Percentiles rank a stretch among this genome's conserved stretches.
Conservation (phyloP, 805 yeast genomes). For the Suhomyces tanzawaensis region DNA sequence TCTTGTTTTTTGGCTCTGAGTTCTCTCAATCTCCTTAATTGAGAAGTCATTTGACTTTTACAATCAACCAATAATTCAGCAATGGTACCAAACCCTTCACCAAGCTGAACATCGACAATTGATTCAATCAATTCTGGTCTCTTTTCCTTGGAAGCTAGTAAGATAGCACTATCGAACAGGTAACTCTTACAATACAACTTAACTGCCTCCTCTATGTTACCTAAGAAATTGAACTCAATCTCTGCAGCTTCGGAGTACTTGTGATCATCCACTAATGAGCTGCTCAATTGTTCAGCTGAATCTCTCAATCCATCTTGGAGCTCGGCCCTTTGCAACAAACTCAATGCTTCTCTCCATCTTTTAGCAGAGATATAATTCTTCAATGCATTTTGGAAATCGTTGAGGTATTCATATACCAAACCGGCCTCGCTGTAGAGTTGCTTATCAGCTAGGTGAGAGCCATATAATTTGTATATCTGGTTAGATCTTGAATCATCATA, state of each 20-base stretch:
- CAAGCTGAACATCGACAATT: conserved; percentile 68
- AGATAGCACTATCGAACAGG: conserved; percentile 70
- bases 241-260: conserved; percentile 78
- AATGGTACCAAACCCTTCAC: conserved; percentile 83
- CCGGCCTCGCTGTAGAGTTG: conserved; percentile 76
- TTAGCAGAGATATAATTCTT: conserved; percentile 67
- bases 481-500: conserved; percentile 54
- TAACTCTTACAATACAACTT: conserved; percentile 71
- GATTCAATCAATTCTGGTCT: conserved; percentile 48
- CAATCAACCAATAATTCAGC: conserved; percentile 95
- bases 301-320: conserved; percentile 40
- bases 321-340: conserved; percentile 48
- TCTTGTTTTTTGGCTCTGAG: conserved; percentile 76
- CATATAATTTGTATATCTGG: conserved; percentile 57
- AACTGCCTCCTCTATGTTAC: conserved; percentile 61
- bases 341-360: conserved; percentile 82
- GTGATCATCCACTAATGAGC: conserved; percentile 62
- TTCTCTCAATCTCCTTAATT: conserved; percentile 78
- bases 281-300: conserved; percentile 59
- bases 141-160: conserved; percentile 52
- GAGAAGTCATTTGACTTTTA: conserved; percentile 78
- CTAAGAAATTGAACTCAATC: conserved; percentile 61
- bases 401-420: conserved; percentile 68
- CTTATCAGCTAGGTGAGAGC: conserved; percentile 53
- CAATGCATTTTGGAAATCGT: conserved; percentile 56